Conservation (phyloP, 371 early-diverging fungal genomes). For the Mortierella sp. region DNA sequence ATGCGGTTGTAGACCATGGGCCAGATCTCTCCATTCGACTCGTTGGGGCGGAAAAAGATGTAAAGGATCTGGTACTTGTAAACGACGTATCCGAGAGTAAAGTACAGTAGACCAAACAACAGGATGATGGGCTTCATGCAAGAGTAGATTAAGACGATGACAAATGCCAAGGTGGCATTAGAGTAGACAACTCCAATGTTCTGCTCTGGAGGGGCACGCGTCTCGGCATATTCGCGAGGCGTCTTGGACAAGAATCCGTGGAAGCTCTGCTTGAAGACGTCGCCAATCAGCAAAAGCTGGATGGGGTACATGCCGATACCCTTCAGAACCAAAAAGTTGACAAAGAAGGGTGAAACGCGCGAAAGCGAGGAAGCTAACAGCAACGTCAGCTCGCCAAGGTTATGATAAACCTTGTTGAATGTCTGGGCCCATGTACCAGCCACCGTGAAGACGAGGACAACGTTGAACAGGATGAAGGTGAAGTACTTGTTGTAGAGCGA, state of each 20-base stretch:
- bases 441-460: conserved; percentile 87
- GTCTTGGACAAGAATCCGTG: conserved; percentile 70
- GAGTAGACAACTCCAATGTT: conserved; percentile 71
- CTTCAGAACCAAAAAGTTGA: conserved; percentile 83
- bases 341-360: conserved; percentile 82
- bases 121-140: conserved; percentile 90
- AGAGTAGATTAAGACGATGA: conserved; percentile 90
- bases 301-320: conserved; percentile 70
- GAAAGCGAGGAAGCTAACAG: conserved; percentile 60
- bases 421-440: conserved; percentile 84
- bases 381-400: conserved; percentile 39
- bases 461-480: conserved; percentile 90
- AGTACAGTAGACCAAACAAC: conserved; percentile 84
- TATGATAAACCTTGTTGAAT: conserved; percentile 73
- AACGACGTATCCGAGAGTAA: conserved; percentile 76
- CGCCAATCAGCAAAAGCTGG: conserved; percentile 78
- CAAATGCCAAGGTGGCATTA: conserved; percentile 81
- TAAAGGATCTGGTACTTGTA: conserved; percentile 88
- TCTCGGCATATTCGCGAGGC: conserved; percentile 75
- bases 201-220: conserved; percentile 63
- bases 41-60: conserved; percentile 89
- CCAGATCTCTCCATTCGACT: conserved; percentile 83
- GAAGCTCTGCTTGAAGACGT: conserved; percentile 62
- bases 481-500: conserved; percentile 85
- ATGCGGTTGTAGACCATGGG: conserved; percentile 85